Conservation (phyloP, 2,329 filamentous ascomycete species). For the Aspergillus sergii region DNA sequence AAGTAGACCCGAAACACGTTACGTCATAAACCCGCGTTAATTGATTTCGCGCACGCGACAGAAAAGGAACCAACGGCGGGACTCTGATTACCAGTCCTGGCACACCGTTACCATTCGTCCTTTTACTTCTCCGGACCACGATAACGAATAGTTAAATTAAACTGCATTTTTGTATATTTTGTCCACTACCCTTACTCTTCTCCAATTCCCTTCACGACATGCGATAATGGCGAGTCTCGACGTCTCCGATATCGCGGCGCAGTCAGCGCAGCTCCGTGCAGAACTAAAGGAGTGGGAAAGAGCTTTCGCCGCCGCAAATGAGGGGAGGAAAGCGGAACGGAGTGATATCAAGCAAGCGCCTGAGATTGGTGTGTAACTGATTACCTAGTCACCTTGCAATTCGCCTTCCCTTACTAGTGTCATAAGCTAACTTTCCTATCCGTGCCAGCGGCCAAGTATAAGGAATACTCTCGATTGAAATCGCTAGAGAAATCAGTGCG, state of each 20-base stretch:
- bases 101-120: background rate
- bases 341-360: constrained; percentile 52
- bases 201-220: constrained; percentile 12
- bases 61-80: constrained; percentile 6
- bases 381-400: no score
- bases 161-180: background rate
- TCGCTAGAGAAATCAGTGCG: constrained; percentile 32
- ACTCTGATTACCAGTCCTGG: background rate
- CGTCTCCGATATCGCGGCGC: constrained; percentile 27
- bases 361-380: constrained; percentile 42
- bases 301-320: constrained; percentile 45
- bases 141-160: background rate
- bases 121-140: background rate
- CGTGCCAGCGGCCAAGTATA: constrained; percentile 50
- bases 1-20: constrained; percentile 15
- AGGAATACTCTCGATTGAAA: constrained; percentile 48
- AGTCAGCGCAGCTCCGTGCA: constrained; percentile 40
- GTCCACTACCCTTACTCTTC: background rate
- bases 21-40: constrained; percentile 34
- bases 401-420: no score
- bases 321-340: constrained; percentile 48
- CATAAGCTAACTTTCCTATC: background rate
- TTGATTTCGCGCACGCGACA: constrained; percentile 30
- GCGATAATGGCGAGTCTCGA: constrained; percentile 31
- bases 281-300: constrained; percentile 53